Conservation (phyloP, 2,329 filamentous ascomycete genomes). For the Aspergillus nomiae region DNA sequence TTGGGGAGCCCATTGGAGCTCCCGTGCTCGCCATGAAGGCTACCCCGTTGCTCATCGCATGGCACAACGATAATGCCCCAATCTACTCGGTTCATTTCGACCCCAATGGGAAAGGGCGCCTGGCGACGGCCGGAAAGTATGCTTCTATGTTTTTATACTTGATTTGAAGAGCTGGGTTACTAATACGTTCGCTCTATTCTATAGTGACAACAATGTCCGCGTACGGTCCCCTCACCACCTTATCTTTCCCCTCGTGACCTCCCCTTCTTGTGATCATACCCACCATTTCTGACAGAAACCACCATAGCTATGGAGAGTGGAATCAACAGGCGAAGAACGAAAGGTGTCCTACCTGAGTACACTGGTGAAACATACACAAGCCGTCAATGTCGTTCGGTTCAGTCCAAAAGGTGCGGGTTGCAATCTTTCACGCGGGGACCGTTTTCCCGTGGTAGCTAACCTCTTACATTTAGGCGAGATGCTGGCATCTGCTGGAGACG, state of each 20-base stretch:
- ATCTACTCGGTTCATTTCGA: conserved; percentile 99
- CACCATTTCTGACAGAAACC: conserved; percentile 38
- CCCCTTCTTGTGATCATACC: conserved; percentile 7
- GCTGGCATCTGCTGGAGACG: conserved; percentile 92
- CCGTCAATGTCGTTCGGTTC: conserved; percentile 97
- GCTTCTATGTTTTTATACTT: conserved; percentile 13
- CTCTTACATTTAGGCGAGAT: conserved; percentile 68
- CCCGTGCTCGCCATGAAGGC: conserved; percentile 74
- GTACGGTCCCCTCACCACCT: conserved; percentile 54
- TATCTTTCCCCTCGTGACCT: conserved; percentile 17
- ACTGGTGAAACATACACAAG: conserved; percentile 89
- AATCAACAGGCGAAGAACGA: conserved; percentile 78
- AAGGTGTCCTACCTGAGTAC: conserved; percentile 92
- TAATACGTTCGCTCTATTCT: conserved; percentile 7
- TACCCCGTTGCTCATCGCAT: conserved; percentile 93
- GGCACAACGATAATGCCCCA: conserved; percentile 95
- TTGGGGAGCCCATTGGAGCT: conserved; percentile 29
- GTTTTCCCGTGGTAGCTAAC: conserved; percentile 26
- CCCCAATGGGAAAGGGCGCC: conserved; percentile 81
- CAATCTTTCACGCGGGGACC: neutral
- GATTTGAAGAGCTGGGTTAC: conserved; percentile 14
- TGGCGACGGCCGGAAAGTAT: conserved; percentile 85
- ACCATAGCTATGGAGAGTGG: conserved; percentile 83
- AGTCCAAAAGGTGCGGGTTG: conserved; percentile 73
- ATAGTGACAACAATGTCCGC: conserved; percentile 85